Percentiles rank a stretch among this genome's conserved stretches.
phyloP scores from a whole-genome alignment of 2,329 filamentous ascomycete species.

The Cucurbitaria berberidis region DNA sequence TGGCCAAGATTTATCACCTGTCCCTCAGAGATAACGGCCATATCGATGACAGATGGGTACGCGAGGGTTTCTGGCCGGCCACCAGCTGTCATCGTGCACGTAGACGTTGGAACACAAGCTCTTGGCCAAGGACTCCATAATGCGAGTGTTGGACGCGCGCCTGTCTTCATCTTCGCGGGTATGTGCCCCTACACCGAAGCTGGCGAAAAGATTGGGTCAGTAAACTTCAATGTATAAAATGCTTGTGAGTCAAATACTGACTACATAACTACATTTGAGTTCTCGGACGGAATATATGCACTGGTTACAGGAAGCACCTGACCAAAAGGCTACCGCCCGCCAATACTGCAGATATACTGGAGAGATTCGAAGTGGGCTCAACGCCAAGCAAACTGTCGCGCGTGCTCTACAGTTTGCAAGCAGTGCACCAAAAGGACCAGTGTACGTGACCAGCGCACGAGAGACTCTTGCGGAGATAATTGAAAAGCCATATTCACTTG shows the following conservation, averaged over 20 bases:
- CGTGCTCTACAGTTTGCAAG: conserved; percentile 37
- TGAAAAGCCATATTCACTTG: conserved; percentile 17
- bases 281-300: conserved; percentile 50
- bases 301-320: conserved; percentile 52
- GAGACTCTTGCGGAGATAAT: conserved; percentile 25
- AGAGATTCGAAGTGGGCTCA: conserved; percentile 36
- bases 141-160: conserved; percentile 19
- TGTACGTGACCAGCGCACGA: conserved; percentile 24
- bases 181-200: conserved; percentile 54
- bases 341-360: conserved; percentile 42
- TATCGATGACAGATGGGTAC: conserved; percentile 25
- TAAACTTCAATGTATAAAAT: no score
- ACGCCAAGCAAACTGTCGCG: conserved; percentile 32
- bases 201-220: no score
- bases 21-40: conserved; percentile 24
- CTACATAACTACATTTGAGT: no score
- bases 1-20: conserved; percentile 23
- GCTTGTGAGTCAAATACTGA: no score
- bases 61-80: conserved; percentile 65
- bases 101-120: conserved; percentile 72
- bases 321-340: conserved; percentile 49
- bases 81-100: conserved; percentile 76
- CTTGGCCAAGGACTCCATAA: conserved; percentile 74
- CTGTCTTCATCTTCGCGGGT: conserved; percentile 54
- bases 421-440: conserved; percentile 29